phyloP scores from a whole-genome alignment of 2,329 filamentous ascomycete species.

The Mollisiaceae sp. region DNA sequence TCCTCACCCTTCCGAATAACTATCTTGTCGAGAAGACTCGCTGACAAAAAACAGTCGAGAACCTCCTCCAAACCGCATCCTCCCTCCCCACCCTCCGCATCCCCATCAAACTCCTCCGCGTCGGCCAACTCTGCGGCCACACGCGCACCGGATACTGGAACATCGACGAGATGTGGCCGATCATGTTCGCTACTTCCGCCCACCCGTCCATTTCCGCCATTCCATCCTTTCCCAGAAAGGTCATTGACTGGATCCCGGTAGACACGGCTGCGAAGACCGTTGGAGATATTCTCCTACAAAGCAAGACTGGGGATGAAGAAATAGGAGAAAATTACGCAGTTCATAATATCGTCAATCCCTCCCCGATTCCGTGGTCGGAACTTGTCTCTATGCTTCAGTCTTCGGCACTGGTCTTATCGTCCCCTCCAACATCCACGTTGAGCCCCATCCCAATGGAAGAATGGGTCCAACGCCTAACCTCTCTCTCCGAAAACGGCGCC shows the following conservation, averaged over 20 bases:
- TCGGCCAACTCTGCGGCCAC: slow-evolving; percentile 38
- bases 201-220: slow-evolving; percentile 26
- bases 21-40: no score
- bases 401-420: background rate
- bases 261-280: slow-evolving; percentile 34
- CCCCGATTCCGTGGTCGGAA: slow-evolving; percentile 28
- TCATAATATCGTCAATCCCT: slow-evolving; percentile 39
- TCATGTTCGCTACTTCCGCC: slow-evolving; percentile 32
- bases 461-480: slow-evolving; percentile 30
- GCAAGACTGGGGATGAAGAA: background rate
- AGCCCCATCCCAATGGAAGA: slow-evolving; percentile 26
- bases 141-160: slow-evolving; percentile 37
- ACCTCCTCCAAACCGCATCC: slow-evolving; percentile 34
- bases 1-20: no score
- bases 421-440: background rate
- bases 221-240: slow-evolving; percentile 24
- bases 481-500: slow-evolving; percentile 15
- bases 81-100: slow-evolving; percentile 20
- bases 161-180: slow-evolving; percentile 38
- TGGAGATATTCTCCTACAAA: slow-evolving; percentile 19
- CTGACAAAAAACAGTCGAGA: slow-evolving; percentile 29
- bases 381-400: slow-evolving; percentile 30
- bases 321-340: slow-evolving; percentile 24
- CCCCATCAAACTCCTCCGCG: slow-evolving; percentile 34
- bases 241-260: slow-evolving; percentile 39